Conservation (phyloP, 1,284 basidiomycete species). For the Cryptococcus jaspeensis region DNA sequence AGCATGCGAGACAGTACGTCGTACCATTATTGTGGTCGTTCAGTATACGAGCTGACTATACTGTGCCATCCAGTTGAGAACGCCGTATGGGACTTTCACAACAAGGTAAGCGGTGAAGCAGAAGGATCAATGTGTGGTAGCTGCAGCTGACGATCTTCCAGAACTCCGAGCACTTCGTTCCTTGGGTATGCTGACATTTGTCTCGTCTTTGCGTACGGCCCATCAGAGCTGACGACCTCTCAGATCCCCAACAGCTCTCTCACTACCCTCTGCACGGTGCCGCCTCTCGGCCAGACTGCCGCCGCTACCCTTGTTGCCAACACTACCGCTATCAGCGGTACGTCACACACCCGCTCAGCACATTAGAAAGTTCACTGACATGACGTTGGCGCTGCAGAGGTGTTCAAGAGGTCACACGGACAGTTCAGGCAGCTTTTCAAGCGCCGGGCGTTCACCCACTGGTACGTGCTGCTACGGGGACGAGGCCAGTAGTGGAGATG, state of each 20-base stretch:
- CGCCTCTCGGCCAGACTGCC: conserved; percentile 73
- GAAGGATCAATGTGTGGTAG: neutral
- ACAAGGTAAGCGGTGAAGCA: conserved; percentile 25
- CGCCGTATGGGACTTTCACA: conserved; percentile 44
- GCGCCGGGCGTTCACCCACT: conserved; percentile 81
- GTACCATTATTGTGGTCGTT: neutral
- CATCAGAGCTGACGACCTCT: conserved; percentile 2
- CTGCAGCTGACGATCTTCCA: conserved; percentile 1
- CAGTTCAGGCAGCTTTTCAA: conserved; percentile 69
- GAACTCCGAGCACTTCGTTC: conserved; percentile 46
- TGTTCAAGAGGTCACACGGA: conserved; percentile 78
- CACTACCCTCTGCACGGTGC: conserved; percentile 69
- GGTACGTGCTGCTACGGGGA: conserved; percentile 39
- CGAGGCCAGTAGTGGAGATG: neutral
- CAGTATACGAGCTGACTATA: conserved; percentile 6
- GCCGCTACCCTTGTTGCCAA: conserved; percentile 79
- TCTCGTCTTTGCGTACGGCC: neutral
- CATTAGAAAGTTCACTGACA: neutral
- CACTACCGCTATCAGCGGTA: conserved; percentile 73
- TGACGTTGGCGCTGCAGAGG: conserved; percentile 54
- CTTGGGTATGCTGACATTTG: conserved; percentile 26
- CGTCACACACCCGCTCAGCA: neutral
- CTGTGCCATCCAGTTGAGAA: conserved; percentile 27
- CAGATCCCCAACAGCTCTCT: conserved; percentile 45
- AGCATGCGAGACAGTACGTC: conserved; percentile 43